phyloP scores from a whole-genome alignment of 2,329 filamentous ascomycete species.

The Colletotrichum plurivorum region DNA sequence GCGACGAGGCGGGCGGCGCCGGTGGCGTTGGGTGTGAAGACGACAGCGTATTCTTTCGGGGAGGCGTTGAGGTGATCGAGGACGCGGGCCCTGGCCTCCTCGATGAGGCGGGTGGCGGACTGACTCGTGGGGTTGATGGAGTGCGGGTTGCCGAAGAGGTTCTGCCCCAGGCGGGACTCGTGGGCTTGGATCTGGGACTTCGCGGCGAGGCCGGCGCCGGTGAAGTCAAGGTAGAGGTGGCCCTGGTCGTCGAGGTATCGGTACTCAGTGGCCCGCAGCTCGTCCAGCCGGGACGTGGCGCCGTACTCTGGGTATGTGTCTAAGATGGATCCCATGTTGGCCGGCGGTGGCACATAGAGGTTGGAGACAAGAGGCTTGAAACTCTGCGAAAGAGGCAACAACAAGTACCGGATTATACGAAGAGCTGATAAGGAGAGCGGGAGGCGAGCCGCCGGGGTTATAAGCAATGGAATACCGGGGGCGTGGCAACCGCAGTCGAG shows the following conservation, averaged over 20 bases:
- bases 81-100: constrained; percentile 49
- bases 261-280: constrained; percentile 51
- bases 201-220: constrained; percentile 54
- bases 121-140: constrained; percentile 54
- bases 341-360: no score
- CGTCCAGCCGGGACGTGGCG: constrained; percentile 49
- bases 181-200: constrained; percentile 51
- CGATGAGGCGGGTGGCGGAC: constrained; percentile 51
- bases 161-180: constrained; percentile 46
- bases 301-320: constrained; percentile 52
- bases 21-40: constrained; percentile 58
- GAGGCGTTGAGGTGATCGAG: constrained; percentile 52
- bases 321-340: constrained; percentile 32
- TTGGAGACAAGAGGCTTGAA: not conserved
- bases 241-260: constrained; percentile 53
- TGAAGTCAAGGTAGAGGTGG: constrained; percentile 59
- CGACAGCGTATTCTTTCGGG: constrained; percentile 54
- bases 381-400: not conserved
- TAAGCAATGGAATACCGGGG: not conserved
- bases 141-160: constrained; percentile 57
- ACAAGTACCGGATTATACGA: not conserved
- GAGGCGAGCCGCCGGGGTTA: not conserved
- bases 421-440: not conserved
- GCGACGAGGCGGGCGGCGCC: constrained; percentile 55
- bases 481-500: not conserved